Base-by-base conservation (phyloP, 495 filamentous ascomycete genomes). In the Xylaria sp. region DNA sequence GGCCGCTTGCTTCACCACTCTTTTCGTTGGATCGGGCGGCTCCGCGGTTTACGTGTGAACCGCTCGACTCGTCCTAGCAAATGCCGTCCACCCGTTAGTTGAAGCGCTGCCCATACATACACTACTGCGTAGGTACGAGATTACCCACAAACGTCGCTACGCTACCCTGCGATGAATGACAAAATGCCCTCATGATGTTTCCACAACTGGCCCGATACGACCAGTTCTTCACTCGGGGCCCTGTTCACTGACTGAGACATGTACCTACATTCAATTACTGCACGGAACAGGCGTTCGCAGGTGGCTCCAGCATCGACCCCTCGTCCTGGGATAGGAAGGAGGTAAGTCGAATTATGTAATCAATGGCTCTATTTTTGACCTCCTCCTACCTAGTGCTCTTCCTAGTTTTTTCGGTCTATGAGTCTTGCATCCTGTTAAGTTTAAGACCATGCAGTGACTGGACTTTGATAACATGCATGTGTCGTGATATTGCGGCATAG, bases 31-130 rank as follows among this genome's bases (percentile, higher is more conserved):
- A 59, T 59, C 52, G 52, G 66, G 59, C 66, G 52, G 24, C 66
- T 68, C 66, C 52, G 66, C 66, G 52, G 66, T 59, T 59, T 59
- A 53, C 66, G 46, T 43, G 31, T 31, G 37, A 68, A 59, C 66
- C 53, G 26, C 26, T 40, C 52, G 55, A 50, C 35, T 61, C 35
- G 5, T 37, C 37, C 37, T 14, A 5, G 21, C 59, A 43, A 62
- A 43, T 41, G 59, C 59, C 33, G 46, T 50, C 46, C 63, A 35
- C 63, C 33, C 46, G 63, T 37, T 24, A 37, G 57, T 59, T 21
- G 57, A 59, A 29, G 59, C 37, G 37, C 37, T 43, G 21, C 35
- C n/a, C 57, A 59, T 59, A 59, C 57, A 37, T n/a, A 5, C 46
- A 46, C 57, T 37, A 26, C 12, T 46, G 19, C n/a, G n/a, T n/a